phyloP scores from a whole-genome alignment of 306 rosid genomes.

The Mucuna pruriens region DNA sequence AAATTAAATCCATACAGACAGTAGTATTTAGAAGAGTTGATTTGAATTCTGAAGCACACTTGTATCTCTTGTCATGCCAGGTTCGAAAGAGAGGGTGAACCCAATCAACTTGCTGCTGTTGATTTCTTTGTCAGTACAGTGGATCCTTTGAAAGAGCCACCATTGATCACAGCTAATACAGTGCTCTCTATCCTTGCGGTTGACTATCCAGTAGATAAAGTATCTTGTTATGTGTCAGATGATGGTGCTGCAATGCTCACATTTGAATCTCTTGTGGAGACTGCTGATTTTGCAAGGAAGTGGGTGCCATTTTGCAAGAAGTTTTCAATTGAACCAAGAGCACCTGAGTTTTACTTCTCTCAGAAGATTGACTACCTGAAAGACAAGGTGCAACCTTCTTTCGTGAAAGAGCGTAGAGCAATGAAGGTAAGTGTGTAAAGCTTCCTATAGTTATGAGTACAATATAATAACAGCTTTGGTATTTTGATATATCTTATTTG shows the following conservation, averaged over 20 bases:
- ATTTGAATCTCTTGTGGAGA: slow-evolving; percentile 91
- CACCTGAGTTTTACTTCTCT: slow-evolving; percentile 97
- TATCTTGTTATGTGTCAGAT: slow-evolving; percentile 95
- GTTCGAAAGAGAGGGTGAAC: slow-evolving; percentile 94
- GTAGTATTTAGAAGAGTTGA: neutral
- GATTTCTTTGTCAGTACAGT: slow-evolving; percentile 99
- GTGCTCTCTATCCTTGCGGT: slow-evolving; percentile 98
- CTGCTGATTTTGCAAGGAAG: slow-evolving; percentile 91
- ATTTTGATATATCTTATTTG: slow-evolving; percentile 18
- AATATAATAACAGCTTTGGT: neutral
- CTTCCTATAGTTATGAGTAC: slow-evolving; percentile 21
- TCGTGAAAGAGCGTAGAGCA: slow-evolving; percentile 96
- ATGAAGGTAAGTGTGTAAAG: slow-evolving; percentile 75
- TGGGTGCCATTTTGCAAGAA: slow-evolving; percentile 99
- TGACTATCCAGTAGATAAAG: slow-evolving; percentile 94
- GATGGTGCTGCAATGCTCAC: slow-evolving; percentile 99
- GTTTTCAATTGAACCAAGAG: slow-evolving; percentile 90
- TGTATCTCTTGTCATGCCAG: slow-evolving; percentile 49
- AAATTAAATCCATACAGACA: neutral
- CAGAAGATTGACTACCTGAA: slow-evolving; percentile 96
- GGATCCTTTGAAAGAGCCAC: slow-evolving; percentile 97
- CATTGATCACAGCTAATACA: slow-evolving; percentile 91
- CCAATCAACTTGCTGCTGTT: slow-evolving; percentile 80
- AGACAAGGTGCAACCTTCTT: slow-evolving; percentile 97
- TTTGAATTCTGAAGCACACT: slow-evolving; percentile 35